Evolutionary conservation across 192 early-diverging fungal genomes (phyloP).

Genomic region (Gamsiella multidivaricata): DNA sequence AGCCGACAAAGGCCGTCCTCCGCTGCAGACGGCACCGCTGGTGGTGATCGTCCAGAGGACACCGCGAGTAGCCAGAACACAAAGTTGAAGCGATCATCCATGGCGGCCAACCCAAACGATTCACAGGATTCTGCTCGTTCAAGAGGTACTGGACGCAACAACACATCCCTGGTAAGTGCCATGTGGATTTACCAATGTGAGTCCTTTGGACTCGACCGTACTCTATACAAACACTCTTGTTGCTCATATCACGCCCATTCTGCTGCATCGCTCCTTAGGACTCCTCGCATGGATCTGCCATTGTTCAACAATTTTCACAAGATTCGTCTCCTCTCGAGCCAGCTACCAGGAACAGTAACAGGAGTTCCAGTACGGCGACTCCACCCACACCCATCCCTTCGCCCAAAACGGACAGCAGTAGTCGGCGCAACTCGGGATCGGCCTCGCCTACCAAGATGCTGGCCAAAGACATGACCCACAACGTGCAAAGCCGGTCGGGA

Average conservation of each 20-base stretch:
- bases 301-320: neutral
- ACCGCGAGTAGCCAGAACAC: slow-evolving; percentile 6
- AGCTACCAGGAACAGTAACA: neutral
- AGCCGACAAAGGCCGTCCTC: neutral
- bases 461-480: slow-evolving; percentile 20
- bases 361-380: slow-evolving; percentile 4
- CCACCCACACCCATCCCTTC: slow-evolving; percentile 38
- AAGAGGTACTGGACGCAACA: too few species aligned
- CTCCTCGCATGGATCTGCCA: neutral
- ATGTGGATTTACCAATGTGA: too few species aligned
- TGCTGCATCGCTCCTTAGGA: too few species aligned
- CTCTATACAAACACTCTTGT: too few species aligned
- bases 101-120: slow-evolving; percentile 29
- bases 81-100: slow-evolving; percentile 42
- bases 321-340: neutral
- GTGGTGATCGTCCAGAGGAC: neutral
- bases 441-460: slow-evolving; percentile 30
- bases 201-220: too few species aligned
- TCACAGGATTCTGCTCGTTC: neutral
- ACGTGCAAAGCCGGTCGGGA: slow-evolving; percentile 20
- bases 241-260: too few species aligned
- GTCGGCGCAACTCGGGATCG: slow-evolving; percentile 23
- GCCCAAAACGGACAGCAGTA: slow-evolving; percentile 12
- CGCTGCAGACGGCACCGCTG: neutral
- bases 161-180: too few species aligned